Conservation (phyloP, 805 yeast genomes). For the Yamadazyma tumulicola region DNA sequence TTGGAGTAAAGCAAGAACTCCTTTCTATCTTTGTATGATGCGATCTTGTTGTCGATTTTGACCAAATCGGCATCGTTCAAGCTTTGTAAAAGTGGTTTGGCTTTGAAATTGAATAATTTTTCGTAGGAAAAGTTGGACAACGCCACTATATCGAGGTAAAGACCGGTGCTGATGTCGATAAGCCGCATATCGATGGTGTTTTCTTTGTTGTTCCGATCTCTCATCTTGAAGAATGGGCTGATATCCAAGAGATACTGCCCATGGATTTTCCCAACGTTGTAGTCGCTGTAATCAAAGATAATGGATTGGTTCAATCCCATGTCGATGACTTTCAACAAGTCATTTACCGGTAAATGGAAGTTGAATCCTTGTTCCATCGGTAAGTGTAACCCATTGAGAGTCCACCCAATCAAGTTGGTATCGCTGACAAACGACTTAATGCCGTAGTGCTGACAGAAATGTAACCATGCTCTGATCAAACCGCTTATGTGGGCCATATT, state of each 20-base stretch:
- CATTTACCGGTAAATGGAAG: slow-evolving; percentile 42
- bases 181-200: slow-evolving; percentile 54
- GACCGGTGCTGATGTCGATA: slow-evolving; percentile 46
- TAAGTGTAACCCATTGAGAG: slow-evolving; percentile 49
- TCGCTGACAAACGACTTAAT: slow-evolving; percentile 37
- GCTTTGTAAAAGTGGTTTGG: slow-evolving; percentile 17
- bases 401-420: slow-evolving; percentile 39
- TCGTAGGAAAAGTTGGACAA: slow-evolving; percentile 22
- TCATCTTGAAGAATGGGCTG: slow-evolving; percentile 24
- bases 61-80: slow-evolving; percentile 14
- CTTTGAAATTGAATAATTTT: slow-evolving; percentile 16
- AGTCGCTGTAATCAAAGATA: slow-evolving; percentile 30
- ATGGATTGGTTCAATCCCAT: slow-evolving; percentile 37
- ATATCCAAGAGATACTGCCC: slow-evolving; percentile 27
- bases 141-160: slow-evolving; percentile 37
- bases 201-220: slow-evolving; percentile 41
- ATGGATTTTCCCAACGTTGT: slow-evolving; percentile 13
- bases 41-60: slow-evolving; percentile 8
- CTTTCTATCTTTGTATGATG: slow-evolving; percentile 10
- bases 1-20: slow-evolving; percentile 10
- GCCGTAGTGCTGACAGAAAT: slow-evolving; percentile 37
- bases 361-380: slow-evolving; percentile 56
- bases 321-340: slow-evolving; percentile 41
- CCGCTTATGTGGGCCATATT: slow-evolving; percentile 24
- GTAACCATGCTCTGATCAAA: slow-evolving; percentile 42